phyloP scores from a whole-genome alignment of 306 rosid species.

The Begonia fuchsioides region DNA sequence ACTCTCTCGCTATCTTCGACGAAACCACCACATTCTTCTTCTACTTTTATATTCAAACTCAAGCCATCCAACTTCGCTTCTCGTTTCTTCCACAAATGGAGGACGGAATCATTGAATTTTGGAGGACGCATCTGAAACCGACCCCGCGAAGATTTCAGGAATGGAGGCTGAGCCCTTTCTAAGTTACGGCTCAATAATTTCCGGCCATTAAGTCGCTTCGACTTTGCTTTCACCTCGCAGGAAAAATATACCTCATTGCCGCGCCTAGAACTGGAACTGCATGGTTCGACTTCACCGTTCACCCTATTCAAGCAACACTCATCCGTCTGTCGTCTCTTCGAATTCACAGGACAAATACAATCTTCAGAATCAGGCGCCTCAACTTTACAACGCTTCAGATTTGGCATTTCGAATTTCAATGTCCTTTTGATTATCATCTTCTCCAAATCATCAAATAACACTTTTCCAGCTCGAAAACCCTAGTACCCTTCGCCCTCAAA shows the following conservation, averaged over 20 bases:
- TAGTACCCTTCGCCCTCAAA: slow-evolving; percentile 1
- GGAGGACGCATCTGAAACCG: slow-evolving; percentile 56
- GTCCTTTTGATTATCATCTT: slow-evolving; percentile 61
- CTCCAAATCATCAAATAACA: slow-evolving; percentile 15
- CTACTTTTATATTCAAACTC: slow-evolving; percentile 28
- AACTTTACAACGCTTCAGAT: slow-evolving; percentile 60
- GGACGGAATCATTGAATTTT: slow-evolving; percentile 51
- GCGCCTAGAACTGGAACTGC: slow-evolving; percentile 42
- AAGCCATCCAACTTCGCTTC: slow-evolving; percentile 17
- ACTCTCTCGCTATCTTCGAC: slow-evolving; percentile 16
- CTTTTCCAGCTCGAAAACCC: slow-evolving; percentile 7
- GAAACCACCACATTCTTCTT: slow-evolving; percentile 14
- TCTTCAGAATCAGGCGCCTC: slow-evolving; percentile 38
- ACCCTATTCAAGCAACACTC: slow-evolving; percentile 21
- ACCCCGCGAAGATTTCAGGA: slow-evolving; percentile 58
- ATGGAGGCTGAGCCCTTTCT: slow-evolving; percentile 19
- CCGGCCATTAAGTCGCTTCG: slow-evolving; percentile 14
- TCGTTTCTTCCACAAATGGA: slow-evolving; percentile 30
- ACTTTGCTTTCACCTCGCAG: slow-evolving; percentile 42
- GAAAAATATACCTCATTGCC: slow-evolving; percentile 38
- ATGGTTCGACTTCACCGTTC: slow-evolving; percentile 36
- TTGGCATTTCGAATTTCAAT: slow-evolving; percentile 68
- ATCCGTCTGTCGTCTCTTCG: slow-evolving; percentile 39
- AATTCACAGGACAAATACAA: slow-evolving; percentile 19
- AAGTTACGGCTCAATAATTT: slow-evolving; percentile 11